phyloP scores from a whole-genome alignment of 306 rosid genomes.

The Lathyrus tuberosus region DNA sequence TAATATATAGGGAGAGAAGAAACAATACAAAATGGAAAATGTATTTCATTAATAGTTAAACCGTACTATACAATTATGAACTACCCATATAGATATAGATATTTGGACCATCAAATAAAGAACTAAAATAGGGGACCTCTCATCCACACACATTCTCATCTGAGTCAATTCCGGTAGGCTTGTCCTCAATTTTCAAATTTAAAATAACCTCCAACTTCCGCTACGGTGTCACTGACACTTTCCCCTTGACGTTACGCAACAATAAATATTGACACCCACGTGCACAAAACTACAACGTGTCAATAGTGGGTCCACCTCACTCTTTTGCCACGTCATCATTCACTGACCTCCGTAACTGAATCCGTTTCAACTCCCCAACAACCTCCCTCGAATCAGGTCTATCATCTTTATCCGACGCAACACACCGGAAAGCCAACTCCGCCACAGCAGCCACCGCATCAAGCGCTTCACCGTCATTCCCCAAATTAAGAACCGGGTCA shows the following conservation, averaged over 20 bases:
- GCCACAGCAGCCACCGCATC: slow-evolving; percentile 65
- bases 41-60: slow-evolving; percentile 26
- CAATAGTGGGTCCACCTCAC: slow-evolving; percentile 27
- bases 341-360: slow-evolving; percentile 41
- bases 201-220: neutral
- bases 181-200: neutral
- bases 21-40: slow-evolving; percentile 14
- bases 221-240: slow-evolving; percentile 42
- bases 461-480: slow-evolving; percentile 33
- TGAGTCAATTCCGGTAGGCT: slow-evolving; percentile 24
- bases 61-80: slow-evolving; percentile 8
- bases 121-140: neutral
- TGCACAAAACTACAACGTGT: slow-evolving; percentile 35
- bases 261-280: slow-evolving; percentile 32
- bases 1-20: no score
- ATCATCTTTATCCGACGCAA: slow-evolving; percentile 90
- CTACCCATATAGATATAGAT: slow-evolving; percentile 4
- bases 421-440: slow-evolving; percentile 92
- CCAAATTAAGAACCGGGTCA: slow-evolving; percentile 61
- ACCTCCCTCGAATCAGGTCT: slow-evolving; percentile 85
- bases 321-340: slow-evolving; percentile 44
- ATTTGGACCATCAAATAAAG: neutral
- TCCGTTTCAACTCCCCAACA: slow-evolving; percentile 71
- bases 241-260: slow-evolving; percentile 25
- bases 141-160: neutral